Percentiles rank a stretch among this genome's conserved stretches.
phyloP scores from a whole-genome alignment of 2,329 filamentous ascomycete genomes.

The Botrytis galanthina region DNA sequence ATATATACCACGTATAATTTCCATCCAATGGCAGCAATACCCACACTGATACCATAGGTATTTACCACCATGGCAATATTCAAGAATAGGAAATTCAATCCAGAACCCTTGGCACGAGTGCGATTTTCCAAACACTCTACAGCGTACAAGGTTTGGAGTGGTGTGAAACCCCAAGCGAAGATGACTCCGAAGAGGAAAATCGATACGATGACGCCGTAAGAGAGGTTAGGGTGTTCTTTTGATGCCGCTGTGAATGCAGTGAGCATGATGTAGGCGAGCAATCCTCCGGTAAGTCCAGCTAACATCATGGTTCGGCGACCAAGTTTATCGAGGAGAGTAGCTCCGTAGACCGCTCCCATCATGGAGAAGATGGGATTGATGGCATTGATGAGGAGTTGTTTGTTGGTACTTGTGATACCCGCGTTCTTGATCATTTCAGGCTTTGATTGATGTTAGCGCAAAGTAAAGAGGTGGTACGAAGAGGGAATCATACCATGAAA shows the following conservation, averaged over 20 bases:
- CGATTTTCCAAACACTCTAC: slow-evolving; percentile 50
- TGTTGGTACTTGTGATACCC: slow-evolving; percentile 34
- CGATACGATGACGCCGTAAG: slow-evolving; percentile 47
- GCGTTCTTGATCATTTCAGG: slow-evolving; percentile 46
- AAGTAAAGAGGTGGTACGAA: background rate
- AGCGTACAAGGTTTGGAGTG: slow-evolving; percentile 47
- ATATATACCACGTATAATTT: slow-evolving; percentile 35
- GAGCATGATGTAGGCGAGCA: slow-evolving; percentile 30
- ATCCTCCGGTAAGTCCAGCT: slow-evolving; percentile 35
- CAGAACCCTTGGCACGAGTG: slow-evolving; percentile 48
- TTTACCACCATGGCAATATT: slow-evolving; percentile 43
- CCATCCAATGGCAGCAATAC: slow-evolving; percentile 41
- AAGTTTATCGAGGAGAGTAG: slow-evolving; percentile 44
- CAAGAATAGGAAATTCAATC: slow-evolving; percentile 40
- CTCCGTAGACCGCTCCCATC: slow-evolving; percentile 45
- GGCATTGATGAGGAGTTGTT: slow-evolving; percentile 40
- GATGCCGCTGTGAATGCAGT: slow-evolving; percentile 35
- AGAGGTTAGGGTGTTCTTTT: slow-evolving; percentile 39
- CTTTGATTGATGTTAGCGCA: slow-evolving; percentile 26
- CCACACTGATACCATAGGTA: slow-evolving; percentile 42
- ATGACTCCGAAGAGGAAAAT: slow-evolving; percentile 48
- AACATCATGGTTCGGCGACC: slow-evolving; percentile 45
- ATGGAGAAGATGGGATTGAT: slow-evolving; percentile 42
- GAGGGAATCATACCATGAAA: slow-evolving; percentile 28
- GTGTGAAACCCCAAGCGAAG: slow-evolving; percentile 45